Base-by-base conservation (phyloP, 108 stramenopile species). In the Aurantiochytrium sp. region DNA sequence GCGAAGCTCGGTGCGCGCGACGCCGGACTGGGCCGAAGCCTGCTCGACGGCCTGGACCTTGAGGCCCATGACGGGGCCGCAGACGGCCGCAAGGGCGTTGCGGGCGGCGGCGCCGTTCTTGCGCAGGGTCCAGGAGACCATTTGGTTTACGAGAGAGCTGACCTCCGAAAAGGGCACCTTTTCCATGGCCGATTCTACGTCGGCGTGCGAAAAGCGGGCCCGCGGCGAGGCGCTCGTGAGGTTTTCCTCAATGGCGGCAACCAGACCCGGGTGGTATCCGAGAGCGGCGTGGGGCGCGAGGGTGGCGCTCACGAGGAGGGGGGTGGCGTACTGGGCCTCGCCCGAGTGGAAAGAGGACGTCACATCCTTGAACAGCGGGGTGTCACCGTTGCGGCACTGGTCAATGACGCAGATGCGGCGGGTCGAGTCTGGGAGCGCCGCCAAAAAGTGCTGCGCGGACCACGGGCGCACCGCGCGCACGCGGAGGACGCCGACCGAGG, bases 331-430 rank as follows among this genome's bases (percentile, higher is more conserved):
- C 49, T 83, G 76, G 51, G 76, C n/a, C 76, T 83, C 76, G 6
- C 64, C 64, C n/a, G 49, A 14, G 51, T 83, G 76, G 51, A 83
- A 83, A 4, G 76, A 47, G 8, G 76, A 21, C 43, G 76, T 53
- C 25, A 83, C 76, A 23, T 83, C 76, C 76, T 83, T 83, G 51
- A 83, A 83, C 4, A 83, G 76, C 45, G 76, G 76, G 76, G 76
- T 83, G 76, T 83, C 76, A 16, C 76, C 76, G 51, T 47, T 53
- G 43, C 51, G 44, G 76, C 51, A 53, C 51, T 83, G 76, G 76
- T 83, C 76, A 12, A 83, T 45, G 25, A 83, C 76, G 49, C 45
- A 83, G 49, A 83, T 53, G 45, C 76, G 45, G 76, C 76, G 51
- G 10, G 76, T 83, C 43, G 18, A 21, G 43, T 83, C 51, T 23